Evolutionary conservation across 2,329 filamentous ascomycete genomes (phyloP).

Genomic region (Colletotrichum sp.): DNA sequence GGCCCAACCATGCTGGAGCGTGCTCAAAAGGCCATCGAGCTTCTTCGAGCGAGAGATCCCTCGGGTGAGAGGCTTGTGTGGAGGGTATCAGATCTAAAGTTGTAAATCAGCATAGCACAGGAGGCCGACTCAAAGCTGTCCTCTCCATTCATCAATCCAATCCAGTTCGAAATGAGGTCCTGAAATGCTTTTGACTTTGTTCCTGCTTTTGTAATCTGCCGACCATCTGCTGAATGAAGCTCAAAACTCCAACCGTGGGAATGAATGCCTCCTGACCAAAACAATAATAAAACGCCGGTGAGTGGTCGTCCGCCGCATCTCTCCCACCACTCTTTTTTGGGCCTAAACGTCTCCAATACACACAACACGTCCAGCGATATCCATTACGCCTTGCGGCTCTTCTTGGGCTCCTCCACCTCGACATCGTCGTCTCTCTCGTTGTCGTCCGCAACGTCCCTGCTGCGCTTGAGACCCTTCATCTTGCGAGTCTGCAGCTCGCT

Average conservation of each 20-base stretch:
- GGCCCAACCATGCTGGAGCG: constrained; percentile 42
- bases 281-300: constrained; percentile 13
- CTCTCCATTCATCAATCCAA: not conserved
- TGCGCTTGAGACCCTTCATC: constrained; percentile 98
- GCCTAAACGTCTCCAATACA: not conserved
- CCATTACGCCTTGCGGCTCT: constrained; percentile 20
- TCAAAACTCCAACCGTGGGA: constrained; percentile 21
- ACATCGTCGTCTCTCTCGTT: constrained; percentile 53
- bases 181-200: constrained; percentile 18
- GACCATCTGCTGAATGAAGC: constrained; percentile 23
- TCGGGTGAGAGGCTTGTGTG: constrained; percentile 48
- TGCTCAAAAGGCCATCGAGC: constrained; percentile 41
- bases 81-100: constrained; percentile 27
- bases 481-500: constrained; percentile 90
- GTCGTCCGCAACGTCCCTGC: constrained; percentile 65
- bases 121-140: not conserved
- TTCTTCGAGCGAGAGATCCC: constrained; percentile 38
- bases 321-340: not conserved
- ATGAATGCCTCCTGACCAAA: constrained; percentile 20
- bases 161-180: not conserved
- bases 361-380: not conserved
- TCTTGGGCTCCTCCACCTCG: constrained; percentile 34
- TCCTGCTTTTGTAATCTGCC: constrained; percentile 23
- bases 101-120: not conserved
- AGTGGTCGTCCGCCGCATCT: constrained; percentile 13